These are phyloP conservation scores for Rubroboletus pulcherrimus DNA, from an alignment of 768 basidiomycete genomes.

Conservation along the genomic window DNA sequence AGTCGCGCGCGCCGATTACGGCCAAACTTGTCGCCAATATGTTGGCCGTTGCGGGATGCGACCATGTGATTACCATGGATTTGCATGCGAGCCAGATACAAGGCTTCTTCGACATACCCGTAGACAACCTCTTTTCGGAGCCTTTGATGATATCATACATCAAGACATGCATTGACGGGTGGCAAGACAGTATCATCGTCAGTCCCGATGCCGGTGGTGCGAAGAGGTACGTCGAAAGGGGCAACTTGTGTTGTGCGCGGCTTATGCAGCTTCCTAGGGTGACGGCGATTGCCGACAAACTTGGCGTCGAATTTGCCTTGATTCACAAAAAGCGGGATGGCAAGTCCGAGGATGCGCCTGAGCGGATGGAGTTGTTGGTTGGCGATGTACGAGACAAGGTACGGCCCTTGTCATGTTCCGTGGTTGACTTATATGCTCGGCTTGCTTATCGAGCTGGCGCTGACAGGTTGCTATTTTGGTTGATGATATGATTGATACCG, in stretches of 20 bases:
- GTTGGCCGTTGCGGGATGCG: constrained; percentile 94
- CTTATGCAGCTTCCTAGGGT: constrained; percentile 51
- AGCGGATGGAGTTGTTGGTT: constrained; percentile 89
- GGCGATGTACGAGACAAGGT: constrained; percentile 92
- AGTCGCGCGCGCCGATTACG: constrained; percentile 92
- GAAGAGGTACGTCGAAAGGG: constrained; percentile 68
- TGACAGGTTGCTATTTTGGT: constrained; percentile 85
- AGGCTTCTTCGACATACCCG: constrained; percentile 98
- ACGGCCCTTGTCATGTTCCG: constrained; percentile 1
- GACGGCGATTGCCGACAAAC: constrained; percentile 92
- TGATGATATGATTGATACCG: constrained; percentile 99
- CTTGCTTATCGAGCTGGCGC: constrained; percentile 6
- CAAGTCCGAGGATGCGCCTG: constrained; percentile 59
- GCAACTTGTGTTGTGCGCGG: background rate
- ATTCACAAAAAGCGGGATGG: constrained; percentile 88
- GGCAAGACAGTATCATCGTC: constrained; percentile 87
- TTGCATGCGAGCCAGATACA: constrained; percentile 97
- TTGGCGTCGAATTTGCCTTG: constrained; percentile 91
- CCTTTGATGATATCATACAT: constrained; percentile 94
- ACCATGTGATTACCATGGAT: constrained; percentile 99
- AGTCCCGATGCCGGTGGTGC: constrained; percentile 98
- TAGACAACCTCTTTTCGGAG: constrained; percentile 96
- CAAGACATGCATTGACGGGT: constrained; percentile 79
- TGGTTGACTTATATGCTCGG: background rate
- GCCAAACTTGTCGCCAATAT: constrained; percentile 98